These are phyloP conservation scores for Cicer yamashitae DNA, from an alignment of 306 rosid genomes.

Conservation along the genomic window DNA sequence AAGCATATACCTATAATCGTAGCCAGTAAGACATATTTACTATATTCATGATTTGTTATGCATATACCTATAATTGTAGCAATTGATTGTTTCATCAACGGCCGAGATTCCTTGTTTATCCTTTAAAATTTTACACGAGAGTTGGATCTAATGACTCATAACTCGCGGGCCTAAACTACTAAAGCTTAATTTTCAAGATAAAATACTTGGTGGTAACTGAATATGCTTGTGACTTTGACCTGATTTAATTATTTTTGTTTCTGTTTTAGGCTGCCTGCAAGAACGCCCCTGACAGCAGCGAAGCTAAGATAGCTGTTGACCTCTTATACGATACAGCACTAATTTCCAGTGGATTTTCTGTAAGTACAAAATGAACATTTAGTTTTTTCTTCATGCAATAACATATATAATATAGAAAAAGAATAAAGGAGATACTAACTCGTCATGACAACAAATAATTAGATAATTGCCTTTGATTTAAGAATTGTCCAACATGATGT, in stretches of 20 bases:
- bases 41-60: not conserved
- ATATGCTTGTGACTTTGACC: conserved; percentile 22
- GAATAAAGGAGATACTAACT: too few relatives aligned
- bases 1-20: too few relatives aligned
- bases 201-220: not conserved
- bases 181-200: not conserved
- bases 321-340: conserved; percentile 89
- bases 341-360: conserved; percentile 97
- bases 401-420: not conserved
- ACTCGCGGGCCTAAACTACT: not conserved
- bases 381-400: not conserved
- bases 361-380: conserved; percentile 39
- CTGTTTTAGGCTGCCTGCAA: conserved; percentile 87
- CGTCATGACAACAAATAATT: too few relatives aligned
- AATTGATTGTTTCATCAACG: too few relatives aligned
- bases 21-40: not conserved
- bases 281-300: conserved; percentile 81
- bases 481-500: too few relatives aligned
- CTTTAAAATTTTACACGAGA: not conserved
- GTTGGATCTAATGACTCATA: not conserved
- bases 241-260: conserved; percentile 11
- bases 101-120: not conserved
- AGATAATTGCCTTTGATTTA: too few relatives aligned
- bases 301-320: conserved; percentile 88
- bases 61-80: not conserved